phyloP scores from a whole-genome alignment of 768 basidiomycete species.

The Cystofilobasidium bisporidii region DNA sequence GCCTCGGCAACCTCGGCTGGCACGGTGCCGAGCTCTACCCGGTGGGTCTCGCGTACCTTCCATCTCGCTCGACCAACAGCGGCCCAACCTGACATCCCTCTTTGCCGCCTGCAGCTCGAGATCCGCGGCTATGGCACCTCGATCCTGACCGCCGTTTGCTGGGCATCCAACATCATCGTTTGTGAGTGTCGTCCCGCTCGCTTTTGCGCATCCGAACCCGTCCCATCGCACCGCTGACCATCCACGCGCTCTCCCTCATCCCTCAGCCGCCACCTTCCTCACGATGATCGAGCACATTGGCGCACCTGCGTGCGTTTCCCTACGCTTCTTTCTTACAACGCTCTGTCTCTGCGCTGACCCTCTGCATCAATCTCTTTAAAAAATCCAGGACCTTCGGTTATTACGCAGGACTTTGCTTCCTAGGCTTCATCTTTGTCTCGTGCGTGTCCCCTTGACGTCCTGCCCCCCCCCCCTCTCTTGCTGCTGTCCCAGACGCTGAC shows the following conservation, averaged over 20 bases:
- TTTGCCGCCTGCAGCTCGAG: slow-evolving; percentile 32
- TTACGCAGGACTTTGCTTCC: not conserved
- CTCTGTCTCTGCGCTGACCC: too few relatives aligned
- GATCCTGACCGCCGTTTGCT: slow-evolving; percentile 29
- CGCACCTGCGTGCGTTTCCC: too few relatives aligned
- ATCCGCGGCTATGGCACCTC: slow-evolving; percentile 32
- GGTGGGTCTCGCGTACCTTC: too few relatives aligned
- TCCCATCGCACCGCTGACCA: too few relatives aligned
- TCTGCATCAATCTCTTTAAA: too few relatives aligned
- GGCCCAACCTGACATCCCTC: too few relatives aligned
- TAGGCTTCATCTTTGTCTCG: not conserved
- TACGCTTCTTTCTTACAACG: too few relatives aligned
- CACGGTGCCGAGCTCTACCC: slow-evolving; percentile 13
- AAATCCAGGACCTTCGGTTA: not conserved
- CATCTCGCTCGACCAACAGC: too few relatives aligned
- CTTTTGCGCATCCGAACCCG: too few relatives aligned
- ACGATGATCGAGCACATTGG: not conserved
- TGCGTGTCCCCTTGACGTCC: too few relatives aligned
- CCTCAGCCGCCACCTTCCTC: slow-evolving; percentile 1
- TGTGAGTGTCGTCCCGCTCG: not conserved
- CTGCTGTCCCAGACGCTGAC: too few relatives aligned
- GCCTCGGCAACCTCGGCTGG: slow-evolving; percentile 31
- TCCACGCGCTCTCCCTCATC: not conserved
- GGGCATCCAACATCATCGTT: slow-evolving; percentile 34
- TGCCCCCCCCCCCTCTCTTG: too few relatives aligned